Evolutionary conservation across 352 stramenopile species (phyloP).

Genomic region (Lagenidium sp.): DNA sequence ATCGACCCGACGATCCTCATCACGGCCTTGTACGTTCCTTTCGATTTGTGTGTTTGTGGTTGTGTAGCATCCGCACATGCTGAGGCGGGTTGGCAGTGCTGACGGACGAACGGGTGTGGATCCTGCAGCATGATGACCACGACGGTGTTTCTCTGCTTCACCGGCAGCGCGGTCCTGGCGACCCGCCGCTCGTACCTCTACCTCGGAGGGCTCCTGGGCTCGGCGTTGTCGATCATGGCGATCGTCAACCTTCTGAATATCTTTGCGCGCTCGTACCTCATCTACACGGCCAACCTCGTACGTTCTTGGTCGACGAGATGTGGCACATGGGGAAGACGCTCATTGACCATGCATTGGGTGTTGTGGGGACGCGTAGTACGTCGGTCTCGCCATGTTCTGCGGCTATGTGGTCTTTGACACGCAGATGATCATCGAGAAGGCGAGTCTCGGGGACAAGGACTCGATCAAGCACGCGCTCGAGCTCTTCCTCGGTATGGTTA

Average conservation of each 20-base stretch:
- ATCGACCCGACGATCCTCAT: conserved; percentile 75
- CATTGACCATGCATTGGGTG: too few relatives aligned
- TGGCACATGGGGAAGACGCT: not conserved
- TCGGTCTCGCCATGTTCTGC: conserved; percentile 82
- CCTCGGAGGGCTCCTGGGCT: conserved; percentile 67
- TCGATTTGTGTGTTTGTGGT: too few relatives aligned
- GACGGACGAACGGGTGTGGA: not conserved
- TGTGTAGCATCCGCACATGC: too few relatives aligned
- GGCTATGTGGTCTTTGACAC: conserved; percentile 88
- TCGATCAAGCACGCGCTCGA: conserved; percentile 73
- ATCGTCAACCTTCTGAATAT: conserved; percentile 45
- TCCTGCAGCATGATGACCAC: conserved; percentile 41
- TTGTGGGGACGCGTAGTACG: conserved; percentile 32
- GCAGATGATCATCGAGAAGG: conserved; percentile 89
- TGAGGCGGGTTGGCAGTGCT: too few relatives aligned
- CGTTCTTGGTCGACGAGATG: not conserved
- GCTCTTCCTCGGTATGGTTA: conserved; percentile 83
- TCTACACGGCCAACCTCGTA: conserved; percentile 61
- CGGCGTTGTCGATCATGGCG: conserved; percentile 42
- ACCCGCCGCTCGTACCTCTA: conserved; percentile 80
- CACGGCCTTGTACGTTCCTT: conserved; percentile 48
- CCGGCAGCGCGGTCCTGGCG: conserved; percentile 62
- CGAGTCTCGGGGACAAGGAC: conserved; percentile 71
- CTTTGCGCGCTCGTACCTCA: conserved; percentile 43
- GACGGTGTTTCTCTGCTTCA: conserved; percentile 83